Evolutionary conservation across 176 grass and related monocot species (phyloP).

Genomic region (Bonia amplexicaulis): DNA sequence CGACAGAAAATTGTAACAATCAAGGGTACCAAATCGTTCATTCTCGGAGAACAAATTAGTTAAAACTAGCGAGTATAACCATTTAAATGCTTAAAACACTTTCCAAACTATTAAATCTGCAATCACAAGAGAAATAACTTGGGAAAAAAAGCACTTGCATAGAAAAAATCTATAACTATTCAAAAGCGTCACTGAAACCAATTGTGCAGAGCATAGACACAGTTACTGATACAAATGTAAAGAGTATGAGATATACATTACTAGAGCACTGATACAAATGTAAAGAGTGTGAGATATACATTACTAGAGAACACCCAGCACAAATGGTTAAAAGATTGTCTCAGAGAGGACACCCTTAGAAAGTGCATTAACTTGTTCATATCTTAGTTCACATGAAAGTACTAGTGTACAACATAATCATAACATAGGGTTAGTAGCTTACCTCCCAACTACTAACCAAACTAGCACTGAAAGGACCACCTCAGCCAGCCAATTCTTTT

Average conservation of each 20-base stretch:
- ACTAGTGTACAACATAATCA: constrained; percentile 9
- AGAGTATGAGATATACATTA: background rate
- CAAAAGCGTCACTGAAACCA: background rate
- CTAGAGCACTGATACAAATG: background rate
- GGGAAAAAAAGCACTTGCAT: background rate
- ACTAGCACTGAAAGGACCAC: constrained; percentile 17
- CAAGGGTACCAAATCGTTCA: background rate
- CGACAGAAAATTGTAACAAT: background rate
- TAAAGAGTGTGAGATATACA: background rate
- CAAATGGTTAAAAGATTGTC: background rate
- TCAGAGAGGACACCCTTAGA: constrained; percentile 1
- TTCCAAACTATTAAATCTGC: background rate
- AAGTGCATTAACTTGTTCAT: background rate
- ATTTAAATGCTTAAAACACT: background rate
- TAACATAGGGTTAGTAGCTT: background rate
- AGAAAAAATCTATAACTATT: background rate
- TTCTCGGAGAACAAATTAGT: background rate
- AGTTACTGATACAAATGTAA: background rate
- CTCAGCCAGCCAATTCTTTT: background rate
- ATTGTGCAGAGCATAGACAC: background rate
- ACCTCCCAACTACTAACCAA: constrained; percentile 39
- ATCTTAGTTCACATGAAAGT: constrained; percentile 8
- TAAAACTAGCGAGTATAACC: background rate
- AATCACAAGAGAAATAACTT: background rate
- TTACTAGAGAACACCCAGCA: background rate